Evolutionary conservation across 441 rosid genomes (phyloP), one percentile per base, ranked within the genome.

Genomic region (Bruguiera hainesii): DNA sequence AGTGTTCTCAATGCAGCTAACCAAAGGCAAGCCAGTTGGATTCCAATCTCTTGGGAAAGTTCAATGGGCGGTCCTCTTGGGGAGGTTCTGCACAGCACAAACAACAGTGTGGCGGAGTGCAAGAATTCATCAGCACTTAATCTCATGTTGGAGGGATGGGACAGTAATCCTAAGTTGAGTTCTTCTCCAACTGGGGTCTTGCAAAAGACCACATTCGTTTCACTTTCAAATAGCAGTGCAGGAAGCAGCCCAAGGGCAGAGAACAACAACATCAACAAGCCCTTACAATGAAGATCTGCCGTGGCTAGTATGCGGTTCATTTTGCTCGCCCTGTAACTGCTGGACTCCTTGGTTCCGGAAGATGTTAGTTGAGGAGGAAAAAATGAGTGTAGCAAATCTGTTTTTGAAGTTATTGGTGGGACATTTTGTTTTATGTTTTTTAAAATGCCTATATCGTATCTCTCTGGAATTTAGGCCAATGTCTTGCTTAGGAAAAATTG

Each of bases 11-110:
- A 61, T 9, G 85, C 75, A 37, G 75, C 76, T 1, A 73, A 9
- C 60, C 87, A 78, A 35, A 91, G 84, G 78, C 83, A 70, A 72
- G 65, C 87, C 5, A 80, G 75, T 63, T 88, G 90, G 90, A 79
- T 86, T 28, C 95, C 96, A 8, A 70, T 81, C 64, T 73, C 91
- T 1, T 87, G 97, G 97, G 96, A 83, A 69, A 73, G 68, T 70
- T 84, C 96, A 6, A 70, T 89, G 79, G 97, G 91, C 2, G 97
- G 97, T 56, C 96, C 96, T 2, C 77, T 91, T 29, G 96, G 92
- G 1, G 98, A 92, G 81, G 96, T 80, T 52, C 68, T 92, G 71
- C 81, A 87, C 68, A 81, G 69, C 53, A 75, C 73, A 26, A 81
- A 57, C 31, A 63, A 68, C 69, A 72, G 59, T 28, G 16, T 60